Conservation (phyloP, 1,284 basidiomycete species). For the Cutaneotrichosporon mucoides region DNA sequence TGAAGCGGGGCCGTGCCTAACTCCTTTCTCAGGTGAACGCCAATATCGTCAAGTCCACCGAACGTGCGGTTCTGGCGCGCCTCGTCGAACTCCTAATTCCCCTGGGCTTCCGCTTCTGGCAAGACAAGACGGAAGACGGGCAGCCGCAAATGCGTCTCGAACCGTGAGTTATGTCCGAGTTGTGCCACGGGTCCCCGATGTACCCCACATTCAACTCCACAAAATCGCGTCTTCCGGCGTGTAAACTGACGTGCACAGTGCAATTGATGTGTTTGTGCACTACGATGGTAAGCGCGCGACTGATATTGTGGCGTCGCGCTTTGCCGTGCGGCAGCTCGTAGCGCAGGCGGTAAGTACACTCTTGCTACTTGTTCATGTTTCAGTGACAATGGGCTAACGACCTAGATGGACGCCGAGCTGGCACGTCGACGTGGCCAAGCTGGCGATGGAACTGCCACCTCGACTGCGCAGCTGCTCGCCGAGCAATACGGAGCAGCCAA, state of each 20-base stretch:
- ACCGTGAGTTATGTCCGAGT: slow-evolving; percentile 61
- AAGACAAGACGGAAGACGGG: slow-evolving; percentile 86
- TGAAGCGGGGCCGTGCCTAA: background rate
- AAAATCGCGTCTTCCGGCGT: background rate
- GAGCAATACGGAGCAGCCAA: slow-evolving; percentile 33
- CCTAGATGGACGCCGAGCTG: slow-evolving; percentile 68
- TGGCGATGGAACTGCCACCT: slow-evolving; percentile 14
- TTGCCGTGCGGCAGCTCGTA: slow-evolving; percentile 87
- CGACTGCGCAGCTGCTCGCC: slow-evolving; percentile 21
- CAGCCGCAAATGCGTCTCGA: slow-evolving; percentile 86
- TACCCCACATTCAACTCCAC: background rate
- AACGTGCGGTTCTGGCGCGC: slow-evolving; percentile 66
- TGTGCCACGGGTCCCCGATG: background rate
- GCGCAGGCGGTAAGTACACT: slow-evolving; percentile 67
- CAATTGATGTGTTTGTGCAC: slow-evolving; percentile 91
- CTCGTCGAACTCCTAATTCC: slow-evolving; percentile 86
- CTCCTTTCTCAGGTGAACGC: slow-evolving; percentile 67
- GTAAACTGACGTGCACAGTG: slow-evolving; percentile 52
- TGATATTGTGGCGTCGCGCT: slow-evolving; percentile 80
- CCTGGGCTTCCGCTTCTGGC: slow-evolving; percentile 80
- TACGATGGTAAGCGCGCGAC: slow-evolving; percentile 87
- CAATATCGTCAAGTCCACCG: slow-evolving; percentile 78
- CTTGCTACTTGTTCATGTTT: no score
- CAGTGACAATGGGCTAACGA: slow-evolving; percentile 2
- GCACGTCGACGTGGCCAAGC: slow-evolving; percentile 58